Evolutionary conservation across 805 yeast species (phyloP).

Genomic region (Wickerhamomyces kurtzmanii): DNA sequence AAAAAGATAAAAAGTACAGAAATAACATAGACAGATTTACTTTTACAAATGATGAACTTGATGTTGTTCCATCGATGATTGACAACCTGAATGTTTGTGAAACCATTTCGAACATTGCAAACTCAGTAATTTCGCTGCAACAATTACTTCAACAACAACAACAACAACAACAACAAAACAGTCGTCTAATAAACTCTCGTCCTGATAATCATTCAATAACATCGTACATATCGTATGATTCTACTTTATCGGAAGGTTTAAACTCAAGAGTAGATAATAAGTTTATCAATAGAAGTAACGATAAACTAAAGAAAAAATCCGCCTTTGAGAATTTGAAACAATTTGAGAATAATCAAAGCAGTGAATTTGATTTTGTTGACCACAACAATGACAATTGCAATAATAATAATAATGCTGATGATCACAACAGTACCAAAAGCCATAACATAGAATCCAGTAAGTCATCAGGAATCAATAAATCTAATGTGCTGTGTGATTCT

Average conservation of each 20-base stretch:
- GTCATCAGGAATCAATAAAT: too few relatives aligned
- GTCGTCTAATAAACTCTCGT: slow-evolving; percentile 2
- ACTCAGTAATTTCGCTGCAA: slow-evolving; percentile 12
- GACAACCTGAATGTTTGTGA: slow-evolving; percentile 18
- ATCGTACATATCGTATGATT: slow-evolving; percentile 54
- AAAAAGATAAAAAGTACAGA: background rate
- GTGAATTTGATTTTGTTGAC: too few relatives aligned
- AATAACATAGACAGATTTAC: slow-evolving; percentile 9
- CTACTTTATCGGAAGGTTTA: slow-evolving; percentile 35
- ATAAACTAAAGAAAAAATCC: too few relatives aligned
- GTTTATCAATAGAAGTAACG: too few relatives aligned
- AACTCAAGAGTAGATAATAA: too few relatives aligned
- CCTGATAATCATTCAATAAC: slow-evolving; percentile 12
- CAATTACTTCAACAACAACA: slow-evolving; percentile 2
- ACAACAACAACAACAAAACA: slow-evolving; percentile 4
- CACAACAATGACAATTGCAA: too few relatives aligned
- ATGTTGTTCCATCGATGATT: slow-evolving; percentile 9
- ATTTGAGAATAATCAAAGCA: too few relatives aligned
- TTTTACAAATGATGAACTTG: slow-evolving; percentile 9
- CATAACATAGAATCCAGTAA: too few relatives aligned
- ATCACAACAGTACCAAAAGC: too few relatives aligned
- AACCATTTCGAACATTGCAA: slow-evolving; percentile 15
- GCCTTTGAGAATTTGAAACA: too few relatives aligned
- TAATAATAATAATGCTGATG: too few relatives aligned
- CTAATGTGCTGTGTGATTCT: too few relatives aligned